A percentile compares a stretch with the other conserved stretches of the same genome.
Conservation (phyloP, 805 yeast genomes). For the Jamesozyma rosinii region DNA sequence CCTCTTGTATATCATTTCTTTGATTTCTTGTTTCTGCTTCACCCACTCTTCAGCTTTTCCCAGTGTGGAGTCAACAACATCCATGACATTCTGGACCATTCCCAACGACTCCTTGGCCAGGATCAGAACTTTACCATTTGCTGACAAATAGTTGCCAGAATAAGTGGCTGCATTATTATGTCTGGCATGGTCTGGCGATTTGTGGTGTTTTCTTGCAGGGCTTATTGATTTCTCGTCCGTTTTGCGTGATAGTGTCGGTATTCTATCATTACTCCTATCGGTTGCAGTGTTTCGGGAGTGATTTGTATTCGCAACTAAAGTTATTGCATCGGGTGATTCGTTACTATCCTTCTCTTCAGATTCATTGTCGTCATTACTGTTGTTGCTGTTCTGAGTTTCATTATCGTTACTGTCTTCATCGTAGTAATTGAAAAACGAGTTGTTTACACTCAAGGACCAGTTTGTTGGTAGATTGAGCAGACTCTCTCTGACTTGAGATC, state of each 20-base stretch:
- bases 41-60: slow-evolving; percentile 84
- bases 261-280: too few species aligned
- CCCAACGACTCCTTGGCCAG: slow-evolving; percentile 85
- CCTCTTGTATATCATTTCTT: slow-evolving; percentile 22
- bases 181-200: neutral
- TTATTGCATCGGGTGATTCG: neutral
- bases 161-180: neutral
- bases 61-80: slow-evolving; percentile 76
- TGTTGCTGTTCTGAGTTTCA: too few species aligned
- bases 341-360: neutral
- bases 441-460: slow-evolving; percentile 45
- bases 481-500: slow-evolving; percentile 71
- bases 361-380: neutral
- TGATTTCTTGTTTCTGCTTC: slow-evolving; percentile 36
- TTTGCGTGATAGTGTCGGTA: too few species aligned
- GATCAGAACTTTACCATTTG: slow-evolving; percentile 65
- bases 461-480: slow-evolving; percentile 65
- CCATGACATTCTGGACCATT: slow-evolving; percentile 74
- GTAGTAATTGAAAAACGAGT: slow-evolving; percentile 6
- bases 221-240: neutral
- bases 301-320: too few species aligned
- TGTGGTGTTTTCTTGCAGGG: neutral
- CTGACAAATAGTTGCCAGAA: slow-evolving; percentile 19
- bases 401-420: neutral
- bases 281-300: too few species aligned